Conservation (phyloP, 306 rosid genomes). For the Cucurbita ficifolia region DNA sequence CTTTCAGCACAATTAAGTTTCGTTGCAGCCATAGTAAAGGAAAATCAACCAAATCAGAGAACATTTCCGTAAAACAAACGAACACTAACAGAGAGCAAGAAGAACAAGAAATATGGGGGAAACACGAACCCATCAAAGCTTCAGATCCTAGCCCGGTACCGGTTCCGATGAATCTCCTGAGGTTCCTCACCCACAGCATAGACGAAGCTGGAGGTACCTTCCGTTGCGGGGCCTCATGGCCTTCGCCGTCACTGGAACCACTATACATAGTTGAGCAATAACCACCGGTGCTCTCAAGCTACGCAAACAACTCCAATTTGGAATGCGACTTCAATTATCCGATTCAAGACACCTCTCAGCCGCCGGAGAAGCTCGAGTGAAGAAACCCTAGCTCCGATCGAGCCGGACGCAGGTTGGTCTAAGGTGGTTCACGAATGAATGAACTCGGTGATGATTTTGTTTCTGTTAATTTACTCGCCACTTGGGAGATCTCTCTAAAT, state of each 20-base stretch:
- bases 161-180: constrained; percentile 83
- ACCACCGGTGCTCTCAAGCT: neutral
- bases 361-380: neutral
- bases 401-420: neutral
- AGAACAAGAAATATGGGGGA: neutral
- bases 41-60: neutral
- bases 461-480: neutral
- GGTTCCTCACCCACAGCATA: constrained; percentile 87
- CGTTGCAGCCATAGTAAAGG: neutral
- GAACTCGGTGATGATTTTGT: neutral
- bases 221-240: constrained; percentile 62
- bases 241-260: constrained; percentile 87
- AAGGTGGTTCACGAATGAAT: neutral
- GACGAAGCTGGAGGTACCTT: constrained; percentile 86
- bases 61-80: neutral
- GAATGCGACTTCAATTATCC: neutral
- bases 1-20: neutral
- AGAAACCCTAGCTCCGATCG: constrained; percentile 5
- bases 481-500: neutral
- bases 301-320: neutral
- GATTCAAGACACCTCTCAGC: neutral
- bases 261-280: constrained; percentile 51
- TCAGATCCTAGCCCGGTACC: constrained; percentile 92
- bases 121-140: constrained; percentile 70
- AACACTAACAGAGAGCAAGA: neutral